Conservation (phyloP, 108 stramenopile species). For the Heterococcus sp. region DNA sequence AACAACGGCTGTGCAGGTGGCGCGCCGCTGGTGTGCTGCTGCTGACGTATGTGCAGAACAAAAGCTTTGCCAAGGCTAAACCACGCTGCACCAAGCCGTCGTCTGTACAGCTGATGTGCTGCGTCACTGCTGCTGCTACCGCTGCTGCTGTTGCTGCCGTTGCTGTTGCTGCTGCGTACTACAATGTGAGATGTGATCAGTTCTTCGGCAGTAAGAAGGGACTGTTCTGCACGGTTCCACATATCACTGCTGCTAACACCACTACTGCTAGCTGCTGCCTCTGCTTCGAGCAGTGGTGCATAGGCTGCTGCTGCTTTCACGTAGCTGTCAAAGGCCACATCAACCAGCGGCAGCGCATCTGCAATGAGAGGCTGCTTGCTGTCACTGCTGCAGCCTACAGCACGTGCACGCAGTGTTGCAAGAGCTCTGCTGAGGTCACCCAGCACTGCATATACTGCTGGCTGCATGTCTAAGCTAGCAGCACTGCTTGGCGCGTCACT, state of each 20-base stretch:
- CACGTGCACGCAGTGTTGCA: background rate
- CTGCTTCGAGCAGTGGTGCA: too few relatives aligned
- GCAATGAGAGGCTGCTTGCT: too few relatives aligned
- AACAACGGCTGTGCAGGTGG: background rate
- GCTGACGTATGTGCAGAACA: too few relatives aligned
- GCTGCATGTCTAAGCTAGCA: background rate
- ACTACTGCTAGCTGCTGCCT: too few relatives aligned
- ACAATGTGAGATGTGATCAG: background rate
- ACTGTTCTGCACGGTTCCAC: background rate
- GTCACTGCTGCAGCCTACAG: background rate
- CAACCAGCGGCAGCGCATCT: background rate
- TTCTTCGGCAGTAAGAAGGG: background rate
- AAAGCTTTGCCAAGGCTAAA: background rate
- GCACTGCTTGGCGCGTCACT: background rate
- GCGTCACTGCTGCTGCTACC: too few relatives aligned
- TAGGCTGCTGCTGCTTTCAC: background rate
- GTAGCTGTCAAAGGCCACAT: background rate
- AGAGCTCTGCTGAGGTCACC: background rate
- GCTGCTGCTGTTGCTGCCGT: too few relatives aligned
- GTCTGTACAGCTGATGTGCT: too few relatives aligned
- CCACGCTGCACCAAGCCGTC: background rate
- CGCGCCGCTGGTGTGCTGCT: too few relatives aligned
- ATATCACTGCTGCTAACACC: background rate
- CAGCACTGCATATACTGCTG: background rate
- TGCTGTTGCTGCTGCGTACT: too few relatives aligned